Base-by-base conservation (phyloP, 331 rosid genomes). In the Acacia pycnantha region DNA sequence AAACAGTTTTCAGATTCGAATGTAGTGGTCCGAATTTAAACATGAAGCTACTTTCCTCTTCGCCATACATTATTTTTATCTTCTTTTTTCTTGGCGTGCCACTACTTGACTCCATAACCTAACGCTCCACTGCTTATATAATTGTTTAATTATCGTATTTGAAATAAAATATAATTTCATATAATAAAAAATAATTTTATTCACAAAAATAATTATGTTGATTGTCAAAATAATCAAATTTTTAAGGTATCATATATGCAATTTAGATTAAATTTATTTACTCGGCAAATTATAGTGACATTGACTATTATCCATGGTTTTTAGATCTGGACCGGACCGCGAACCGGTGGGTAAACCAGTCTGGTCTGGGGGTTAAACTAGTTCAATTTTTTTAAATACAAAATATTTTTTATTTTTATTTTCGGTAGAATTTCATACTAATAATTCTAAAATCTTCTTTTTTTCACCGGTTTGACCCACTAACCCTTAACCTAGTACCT, bases 11-110 rank as follows among this genome's bases (percentile, higher is more conserved):
- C 66, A 43, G 70, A 67, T 68, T 66, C 59, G 27, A 79, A 61
- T 3, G 50, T 22, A n/a, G 84, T 75, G 84, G 79, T 84, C 81
- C 79, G 37, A 58, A 69, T 84, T 27, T 26, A 58, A 76, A 56
- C 73, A 70, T 6, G 37, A 3, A 75, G 12, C 70, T 31, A 22
- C 53, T 44, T 19, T 53, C 73, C 26, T 9, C 1, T 31, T 7
- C 7, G 56, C 56, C 56, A 12, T 18, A 44, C 75, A 44, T 43
- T 13, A 13, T 22, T 58, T 54, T 5, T 56, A 2, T 7, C 11
- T n/a, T 4, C 3, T 9, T 9, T 37, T 21, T 68, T 37, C 2
- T 44, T 8, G 2, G 48, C 41, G 59, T 27, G 21, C 35, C 68
- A 64, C 43, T n/a, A 1, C 24, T 11, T 0, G 27, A 21, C 35